Base-by-base conservation (phyloP, 176 grass and related monocot species). In the Lolium multiflorum region DNA sequence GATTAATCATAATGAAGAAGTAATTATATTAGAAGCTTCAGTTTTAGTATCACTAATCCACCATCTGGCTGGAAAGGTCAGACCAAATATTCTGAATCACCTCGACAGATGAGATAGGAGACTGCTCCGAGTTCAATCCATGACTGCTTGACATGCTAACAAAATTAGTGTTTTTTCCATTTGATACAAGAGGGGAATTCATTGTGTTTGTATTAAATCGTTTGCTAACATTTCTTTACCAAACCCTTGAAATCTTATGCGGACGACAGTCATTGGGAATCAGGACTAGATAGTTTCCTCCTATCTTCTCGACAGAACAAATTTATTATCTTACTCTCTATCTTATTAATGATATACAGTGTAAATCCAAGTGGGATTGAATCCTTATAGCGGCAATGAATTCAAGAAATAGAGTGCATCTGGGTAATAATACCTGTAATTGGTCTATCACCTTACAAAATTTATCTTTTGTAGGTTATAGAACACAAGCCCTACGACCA, bases 401-500 rank as follows among this genome's bases (percentile, higher is more conserved):
- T 26, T 82, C 25, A 13, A 35, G 35, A 66, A 85, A 65, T 80
- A 18, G 10, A 84, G 5, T 57, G 58, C 67, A 67, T 55, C 13
- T 6, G 4, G 57, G 25, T 22, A 38, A 50, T 74, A 73, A 5
- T 87, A 38, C 25, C 66, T 28, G 22, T 11, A 3, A 72, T 37
- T 69, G 24, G n/a, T 80, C 20, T 61, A 35, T 2, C 31, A 56
- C 22, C 72, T 87, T 61, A 81, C 13, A 41, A 13, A 76, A 14
- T 80, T 79, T 54, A 44, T 22, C 64, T 81, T 9, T 39, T 92
- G 21, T 80, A 96, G 97, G 92, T 99, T 69, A 99, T 99, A 91
- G 97, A 99, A 79, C 97, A 99, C 84, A 99, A 93, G 86, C 94
- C 94, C n/a, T 99, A 99, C 66, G 94, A 96, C 81, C 97, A 99